Base-by-base conservation (phyloP, 2,329 filamentous ascomycete genomes). In the Nemania diffusa region DNA sequence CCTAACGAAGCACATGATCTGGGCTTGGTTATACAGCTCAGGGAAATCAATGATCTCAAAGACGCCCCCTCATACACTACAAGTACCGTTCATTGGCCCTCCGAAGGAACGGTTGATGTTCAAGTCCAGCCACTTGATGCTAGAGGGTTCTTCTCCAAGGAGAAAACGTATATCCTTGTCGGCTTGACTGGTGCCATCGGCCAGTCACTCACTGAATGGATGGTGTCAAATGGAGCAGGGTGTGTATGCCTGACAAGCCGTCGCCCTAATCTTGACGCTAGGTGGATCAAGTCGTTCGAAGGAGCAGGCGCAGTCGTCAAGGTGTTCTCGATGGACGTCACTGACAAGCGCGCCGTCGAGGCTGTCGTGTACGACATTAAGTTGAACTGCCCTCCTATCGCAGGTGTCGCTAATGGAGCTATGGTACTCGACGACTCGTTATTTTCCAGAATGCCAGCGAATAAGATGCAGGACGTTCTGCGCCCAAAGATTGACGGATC, bases 391-490 rank as follows among this genome's bases (percentile, higher is more conserved):
- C 77, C 77, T 0, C 72, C 75, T 0, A 77, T 83, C 27, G 77
- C 69, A 0, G 81, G 82, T 22, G 75, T 82, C 6, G 71, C 71
- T 0, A 73, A 81, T 26, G 81, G 76, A 1, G 81, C 81, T 17
- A 78, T 81, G 78, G 76, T 82, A 2, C 71, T 81, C 0, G 26
- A 69, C 11, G 78, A 81, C 56, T 40, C 42, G 26, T 42, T 69
- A 0, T 72, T 80, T 42, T 26, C 46, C 0, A 64, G 73, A 9
- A 73, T 75, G 71, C 55, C 66, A 2, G 44, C 74, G 1, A 69
- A 75, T 13, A 62, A 64, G 0, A 46, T 79, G 29, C 44, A 66
- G 4, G 61, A 65, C 8, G 70, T 74, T 0, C 26, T 77, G 0
- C 58, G 63, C 8, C 79, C 79, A 34, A 82, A 81, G 65, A 73